Evolutionary conservation across 164 flowering plant species (phyloP).

Genomic region (Nymphaea thermarum): DNA sequence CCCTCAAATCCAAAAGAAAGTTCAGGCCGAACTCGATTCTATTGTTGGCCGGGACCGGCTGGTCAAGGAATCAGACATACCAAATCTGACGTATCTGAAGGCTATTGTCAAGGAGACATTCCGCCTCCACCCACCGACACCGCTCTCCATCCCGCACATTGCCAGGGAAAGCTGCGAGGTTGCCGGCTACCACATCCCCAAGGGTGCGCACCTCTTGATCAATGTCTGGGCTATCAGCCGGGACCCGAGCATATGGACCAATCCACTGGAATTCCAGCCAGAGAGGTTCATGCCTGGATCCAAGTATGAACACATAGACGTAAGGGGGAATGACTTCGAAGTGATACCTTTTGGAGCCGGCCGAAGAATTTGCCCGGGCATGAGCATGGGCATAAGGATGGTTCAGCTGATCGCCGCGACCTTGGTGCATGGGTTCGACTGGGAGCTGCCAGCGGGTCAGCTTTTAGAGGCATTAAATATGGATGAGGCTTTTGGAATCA

Average conservation of each 20-base stretch:
- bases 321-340: slow-evolving; percentile 64
- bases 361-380: slow-evolving; percentile 73
- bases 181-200: slow-evolving; percentile 66
- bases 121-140: slow-evolving; percentile 86
- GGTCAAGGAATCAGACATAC: slow-evolving; percentile 46
- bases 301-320: slow-evolving; percentile 37
- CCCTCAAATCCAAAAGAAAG: slow-evolving; percentile 37
- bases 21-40: slow-evolving; percentile 44
- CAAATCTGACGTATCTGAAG: slow-evolving; percentile 43
- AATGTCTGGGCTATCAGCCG: slow-evolving; percentile 83
- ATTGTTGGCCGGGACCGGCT: slow-evolving; percentile 60
- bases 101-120: slow-evolving; percentile 70
- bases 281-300: slow-evolving; percentile 56
- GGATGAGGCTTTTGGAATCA: slow-evolving; percentile 81
- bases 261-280: slow-evolving; percentile 61
- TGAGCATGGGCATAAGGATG: slow-evolving; percentile 62
- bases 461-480: slow-evolving; percentile 43
- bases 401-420: slow-evolving; percentile 54
- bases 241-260: slow-evolving; percentile 58
- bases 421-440: slow-evolving; percentile 57
- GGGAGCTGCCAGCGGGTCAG: slow-evolving; percentile 38
- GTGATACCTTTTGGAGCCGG: slow-evolving; percentile 87
- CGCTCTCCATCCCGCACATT: slow-evolving; percentile 63
- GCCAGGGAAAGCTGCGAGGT: slow-evolving; percentile 56
- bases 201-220: slow-evolving; percentile 48